These are phyloP conservation scores for Phytophthora rubi DNA, from an alignment of 352 stramenopile species.

Conservation along the genomic window DNA sequence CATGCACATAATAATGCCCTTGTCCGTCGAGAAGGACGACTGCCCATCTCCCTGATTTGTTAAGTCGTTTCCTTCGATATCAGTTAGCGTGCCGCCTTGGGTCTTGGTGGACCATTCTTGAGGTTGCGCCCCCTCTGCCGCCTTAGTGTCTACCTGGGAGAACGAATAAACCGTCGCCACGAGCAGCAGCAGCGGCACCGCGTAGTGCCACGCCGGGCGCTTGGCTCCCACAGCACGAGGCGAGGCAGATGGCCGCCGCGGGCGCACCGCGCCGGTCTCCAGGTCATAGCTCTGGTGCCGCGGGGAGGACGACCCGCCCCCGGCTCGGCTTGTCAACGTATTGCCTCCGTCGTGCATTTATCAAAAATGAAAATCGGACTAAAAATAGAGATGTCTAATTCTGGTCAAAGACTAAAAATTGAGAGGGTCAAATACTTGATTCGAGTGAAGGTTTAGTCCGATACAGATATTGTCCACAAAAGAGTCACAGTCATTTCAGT, in stretches of 20 bases:
- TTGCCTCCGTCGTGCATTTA: slow-evolving; percentile 28
- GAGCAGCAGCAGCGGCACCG: slow-evolving; percentile 17
- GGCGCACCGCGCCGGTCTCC: slow-evolving; percentile 4
- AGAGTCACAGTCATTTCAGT: background rate
- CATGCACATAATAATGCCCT: slow-evolving; percentile 51
- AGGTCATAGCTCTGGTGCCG: slow-evolving; percentile 7
- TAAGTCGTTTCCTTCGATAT: slow-evolving; percentile 2
- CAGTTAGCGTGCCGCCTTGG: background rate
- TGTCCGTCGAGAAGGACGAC: slow-evolving; percentile 17
- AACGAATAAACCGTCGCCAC: slow-evolving; percentile 14
- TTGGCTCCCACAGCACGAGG: background rate
- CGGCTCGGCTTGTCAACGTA: slow-evolving; percentile 22
- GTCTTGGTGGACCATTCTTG: slow-evolving; percentile 10
- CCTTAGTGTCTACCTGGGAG: background rate
- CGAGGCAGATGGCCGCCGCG: background rate
- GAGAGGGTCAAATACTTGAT: too few relatives aligned
- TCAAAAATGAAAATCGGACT: slow-evolving; percentile 1
- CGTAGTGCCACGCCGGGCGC: slow-evolving; percentile 26
- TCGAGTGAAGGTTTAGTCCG: too few relatives aligned
- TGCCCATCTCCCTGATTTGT: slow-evolving; percentile 6
- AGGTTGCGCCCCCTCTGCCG: background rate
- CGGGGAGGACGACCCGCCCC: background rate
- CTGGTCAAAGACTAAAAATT: background rate
- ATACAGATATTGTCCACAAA: background rate
- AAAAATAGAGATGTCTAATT: background rate